phyloP scores from a whole-genome alignment of 768 basidiomycete species.

The Tylopilus subfusipes region DNA sequence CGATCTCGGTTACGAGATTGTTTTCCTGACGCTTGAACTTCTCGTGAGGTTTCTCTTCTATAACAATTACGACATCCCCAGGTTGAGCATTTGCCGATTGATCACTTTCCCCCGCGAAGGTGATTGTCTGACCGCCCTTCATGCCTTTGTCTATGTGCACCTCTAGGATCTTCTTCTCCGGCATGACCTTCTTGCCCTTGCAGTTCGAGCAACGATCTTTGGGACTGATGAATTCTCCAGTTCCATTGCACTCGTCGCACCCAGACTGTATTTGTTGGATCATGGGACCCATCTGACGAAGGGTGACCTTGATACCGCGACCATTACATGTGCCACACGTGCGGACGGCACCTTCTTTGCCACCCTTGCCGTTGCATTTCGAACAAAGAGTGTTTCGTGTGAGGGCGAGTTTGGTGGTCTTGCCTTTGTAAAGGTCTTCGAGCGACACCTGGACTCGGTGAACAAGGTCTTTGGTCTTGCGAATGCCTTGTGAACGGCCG shows the following conservation, averaged over 20 bases:
- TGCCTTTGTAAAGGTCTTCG: constrained; percentile 98
- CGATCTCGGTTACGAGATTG: constrained; percentile 81
- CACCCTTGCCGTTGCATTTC: constrained; percentile 95
- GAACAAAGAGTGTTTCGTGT: constrained; percentile 92
- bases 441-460: constrained; percentile 96
- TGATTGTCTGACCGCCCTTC: constrained; percentile 89
- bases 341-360: constrained; percentile 94
- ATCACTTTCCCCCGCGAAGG: constrained; percentile 87
- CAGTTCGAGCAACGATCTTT: constrained; percentile 92
- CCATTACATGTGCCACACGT: constrained; percentile 76
- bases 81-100: constrained; percentile 85
- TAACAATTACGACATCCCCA: constrained; percentile 91
- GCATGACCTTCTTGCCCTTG: constrained; percentile 91
- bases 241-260: constrained; percentile 89
- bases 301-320: constrained; percentile 84
- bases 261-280: constrained; percentile 97
- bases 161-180: constrained; percentile 96
- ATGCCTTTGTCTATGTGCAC: constrained; percentile 98
- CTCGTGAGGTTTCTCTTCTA: constrained; percentile 91
- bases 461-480: constrained; percentile 96
- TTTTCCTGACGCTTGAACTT: constrained; percentile 86
- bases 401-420: constrained; percentile 95
- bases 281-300: constrained; percentile 99
- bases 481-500: constrained; percentile 66
- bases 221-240: constrained; percentile 91